These are phyloP conservation scores for Bipolaris gigantea DNA, from an alignment of 2,329 filamentous ascomycete species.

Conservation along the genomic window DNA sequence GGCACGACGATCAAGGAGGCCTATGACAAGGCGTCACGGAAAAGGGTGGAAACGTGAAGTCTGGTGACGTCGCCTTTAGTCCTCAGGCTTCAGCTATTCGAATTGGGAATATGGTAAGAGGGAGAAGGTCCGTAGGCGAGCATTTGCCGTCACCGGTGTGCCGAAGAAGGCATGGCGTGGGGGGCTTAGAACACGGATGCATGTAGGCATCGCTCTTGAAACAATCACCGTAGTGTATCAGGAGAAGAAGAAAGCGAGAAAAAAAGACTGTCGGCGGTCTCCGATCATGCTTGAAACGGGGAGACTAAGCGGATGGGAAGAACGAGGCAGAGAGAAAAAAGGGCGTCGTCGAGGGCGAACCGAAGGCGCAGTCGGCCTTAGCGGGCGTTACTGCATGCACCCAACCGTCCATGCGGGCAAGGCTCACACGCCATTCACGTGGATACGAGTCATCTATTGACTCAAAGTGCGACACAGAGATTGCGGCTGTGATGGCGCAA, in stretches of 20 bases:
- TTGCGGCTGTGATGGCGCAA: slow-evolving; percentile 14
- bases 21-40: slow-evolving; percentile 19
- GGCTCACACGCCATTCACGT: slow-evolving; percentile 10
- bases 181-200: slow-evolving; percentile 15
- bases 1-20: slow-evolving; percentile 28
- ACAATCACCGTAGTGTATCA: slow-evolving; percentile 1
- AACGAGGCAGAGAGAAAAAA: slow-evolving; percentile 14
- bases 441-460: not conserved
- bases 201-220: slow-evolving; percentile 12
- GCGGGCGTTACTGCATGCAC: slow-evolving; percentile 10
- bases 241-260: not conserved
- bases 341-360: slow-evolving; percentile 7
- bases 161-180: slow-evolving; percentile 27
- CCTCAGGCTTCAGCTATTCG: slow-evolving; percentile 23
- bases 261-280: slow-evolving; percentile 1
- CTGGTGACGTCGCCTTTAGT: slow-evolving; percentile 17
- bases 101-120: slow-evolving; percentile 12
- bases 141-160: slow-evolving; percentile 28
- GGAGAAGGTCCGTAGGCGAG: slow-evolving; percentile 16
- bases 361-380: slow-evolving; percentile 16
- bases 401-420: slow-evolving; percentile 2
- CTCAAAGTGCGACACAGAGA: not conserved
- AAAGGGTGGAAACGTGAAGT: slow-evolving; percentile 16
- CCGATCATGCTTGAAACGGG: not conserved
- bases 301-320: not conserved